Base-by-base conservation (phyloP, 768 basidiomycete species). In the Tulasnella sp. region DNA sequence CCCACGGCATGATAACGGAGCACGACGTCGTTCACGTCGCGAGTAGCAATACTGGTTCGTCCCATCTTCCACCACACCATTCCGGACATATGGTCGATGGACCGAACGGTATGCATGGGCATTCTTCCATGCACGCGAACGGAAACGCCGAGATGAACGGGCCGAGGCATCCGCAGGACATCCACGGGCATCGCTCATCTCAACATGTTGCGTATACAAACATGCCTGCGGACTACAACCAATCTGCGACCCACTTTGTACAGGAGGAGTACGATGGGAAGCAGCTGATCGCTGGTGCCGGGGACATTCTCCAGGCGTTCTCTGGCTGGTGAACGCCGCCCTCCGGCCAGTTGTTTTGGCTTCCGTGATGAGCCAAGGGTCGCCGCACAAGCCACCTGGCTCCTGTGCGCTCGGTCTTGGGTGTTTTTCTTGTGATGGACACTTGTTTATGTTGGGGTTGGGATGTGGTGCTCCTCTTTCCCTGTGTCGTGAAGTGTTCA, bases 251-350 rank as follows among this genome's bases (percentile, higher is more conserved):
- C 15, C 36, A 57, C 46, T 57, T 12, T 36, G 48, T 58, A 8
- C 49, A 49, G 36, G 57, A 58, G 34, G 57, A 58, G 57, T 58
- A 37, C 25, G 57, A 58, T 25, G 32, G 48, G 27, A 32, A 32
- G 61, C 61, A 17, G 60, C 60, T 27, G 41, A 58, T 56, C 27
- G 55, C 40, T 43, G 21, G n/a, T n/a, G n/a, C n/a, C n/a, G n/a
- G n/a, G n/a, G n/a, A n/a, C n/a, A n/a, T n/a, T n/a, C n/a, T n/a
- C n/a, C n/a, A n/a, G n/a, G n/a, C n/a, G n/a, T n/a, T n/a, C n/a
- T n/a, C n/a, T n/a, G n/a, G n/a, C n/a, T n/a, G n/a, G n/a, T n/a
- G n/a, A n/a, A n/a, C n/a, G n/a, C n/a, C n/a, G n/a, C n/a, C n/a
- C n/a, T n/a, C n/a, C n/a, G n/a, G n/a, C n/a, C n/a, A n/a, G n/a